These are phyloP conservation scores for Oidium heveae DNA, from an alignment of 2,329 filamentous ascomycete species.

Conservation along the genomic window DNA sequence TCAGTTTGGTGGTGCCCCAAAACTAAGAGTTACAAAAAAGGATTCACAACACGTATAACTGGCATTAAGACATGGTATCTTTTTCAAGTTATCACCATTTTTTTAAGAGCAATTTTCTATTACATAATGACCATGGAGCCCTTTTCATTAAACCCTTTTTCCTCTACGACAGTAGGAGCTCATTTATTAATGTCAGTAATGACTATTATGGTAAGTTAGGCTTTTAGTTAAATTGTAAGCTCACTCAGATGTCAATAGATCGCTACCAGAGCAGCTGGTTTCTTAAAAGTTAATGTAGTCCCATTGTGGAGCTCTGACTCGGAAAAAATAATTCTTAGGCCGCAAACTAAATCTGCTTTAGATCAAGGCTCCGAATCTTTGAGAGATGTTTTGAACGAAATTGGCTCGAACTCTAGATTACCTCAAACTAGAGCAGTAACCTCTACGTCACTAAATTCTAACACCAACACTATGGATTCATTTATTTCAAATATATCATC, in stretches of 20 bases:
- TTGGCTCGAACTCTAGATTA: conserved; percentile 5
- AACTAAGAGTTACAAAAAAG: conserved; percentile 32
- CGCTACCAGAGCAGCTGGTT: conserved; percentile 4
- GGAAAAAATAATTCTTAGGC: conserved; percentile 6
- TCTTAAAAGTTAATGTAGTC: conserved; percentile 15
- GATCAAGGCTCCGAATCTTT: conserved; percentile 18
- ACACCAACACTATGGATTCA: background rate
- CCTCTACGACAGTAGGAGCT: conserved; percentile 11
- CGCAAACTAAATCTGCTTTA: conserved; percentile 5
- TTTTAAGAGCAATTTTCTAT: conserved; percentile 25
- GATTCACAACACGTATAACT: conserved; percentile 30
- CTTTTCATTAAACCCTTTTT: conserved; percentile 5
- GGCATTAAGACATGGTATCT: conserved; percentile 40
- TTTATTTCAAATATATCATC: background rate
- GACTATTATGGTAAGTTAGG: conserved; percentile 24
- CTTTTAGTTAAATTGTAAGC: background rate
- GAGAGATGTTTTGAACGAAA: conserved; percentile 23
- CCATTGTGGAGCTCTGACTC: conserved; percentile 22
- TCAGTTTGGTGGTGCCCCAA: conserved; percentile 46
- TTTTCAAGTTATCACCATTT: conserved; percentile 33
- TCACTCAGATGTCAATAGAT: conserved; percentile 6
- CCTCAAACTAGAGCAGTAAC: conserved; percentile 7
- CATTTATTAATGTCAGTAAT: conserved; percentile 30
- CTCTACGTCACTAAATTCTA: background rate
- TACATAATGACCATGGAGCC: conserved; percentile 7